Evolutionary conservation across 331 rosid species (phyloP).

Genomic region (Spiraea crenata): DNA sequence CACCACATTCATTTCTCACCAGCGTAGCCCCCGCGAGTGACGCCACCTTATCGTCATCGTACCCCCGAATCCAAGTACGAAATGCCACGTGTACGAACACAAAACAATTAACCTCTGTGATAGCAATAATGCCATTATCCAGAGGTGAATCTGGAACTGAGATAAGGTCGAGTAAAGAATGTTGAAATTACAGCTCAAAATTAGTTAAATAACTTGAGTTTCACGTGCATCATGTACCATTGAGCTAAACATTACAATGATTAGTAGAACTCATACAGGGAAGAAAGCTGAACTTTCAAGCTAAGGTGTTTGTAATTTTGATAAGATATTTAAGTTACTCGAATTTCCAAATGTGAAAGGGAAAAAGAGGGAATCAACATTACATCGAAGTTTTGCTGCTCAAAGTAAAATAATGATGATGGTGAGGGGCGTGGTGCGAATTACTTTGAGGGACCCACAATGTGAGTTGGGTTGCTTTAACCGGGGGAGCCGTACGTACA

Average conservation of each 20-base stretch:
- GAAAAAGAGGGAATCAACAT: no score
- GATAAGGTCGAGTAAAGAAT: neutral
- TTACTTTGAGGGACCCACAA: neutral
- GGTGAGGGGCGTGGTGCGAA: neutral
- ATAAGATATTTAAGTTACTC: no score
- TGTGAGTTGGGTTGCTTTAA: neutral
- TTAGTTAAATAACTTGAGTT: no score
- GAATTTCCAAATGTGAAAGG: no score
- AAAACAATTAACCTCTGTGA: neutral
- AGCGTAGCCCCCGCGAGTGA: slow-evolving; percentile 35
- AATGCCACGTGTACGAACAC: slow-evolving; percentile 25
- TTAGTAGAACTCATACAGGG: no score
- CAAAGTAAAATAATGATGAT: neutral
- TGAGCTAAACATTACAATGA: no score
- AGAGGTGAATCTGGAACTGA: neutral
- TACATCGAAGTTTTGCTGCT: no score
- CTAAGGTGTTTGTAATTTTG: no score
- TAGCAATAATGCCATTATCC: neutral
- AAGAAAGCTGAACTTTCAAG: no score
- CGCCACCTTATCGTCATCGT: slow-evolving; percentile 10
- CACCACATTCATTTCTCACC: neutral
- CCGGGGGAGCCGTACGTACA: neutral
- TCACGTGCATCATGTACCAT: no score
- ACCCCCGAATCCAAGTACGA: neutral
- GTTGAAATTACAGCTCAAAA: no score